phyloP scores from a whole-genome alignment of 176 grass and related monocot species.

The Stipa capillata region DNA sequence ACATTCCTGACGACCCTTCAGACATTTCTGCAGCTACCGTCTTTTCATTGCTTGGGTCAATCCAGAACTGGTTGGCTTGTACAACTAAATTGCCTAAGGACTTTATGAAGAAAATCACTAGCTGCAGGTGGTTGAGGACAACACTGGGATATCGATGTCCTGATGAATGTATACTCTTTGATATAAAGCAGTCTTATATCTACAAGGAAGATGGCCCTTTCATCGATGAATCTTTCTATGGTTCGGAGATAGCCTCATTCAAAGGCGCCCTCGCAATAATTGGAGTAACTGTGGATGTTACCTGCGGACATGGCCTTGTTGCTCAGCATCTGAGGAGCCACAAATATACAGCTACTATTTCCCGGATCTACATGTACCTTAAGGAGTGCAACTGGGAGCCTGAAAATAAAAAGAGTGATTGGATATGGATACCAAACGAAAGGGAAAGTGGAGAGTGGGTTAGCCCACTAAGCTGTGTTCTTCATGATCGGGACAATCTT shows the following conservation, averaged over 20 bases:
- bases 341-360: constrained; percentile 34
- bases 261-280: constrained; percentile 33
- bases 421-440: constrained; percentile 58
- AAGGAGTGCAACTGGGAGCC: constrained; percentile 31
- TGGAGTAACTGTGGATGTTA: constrained; percentile 36
- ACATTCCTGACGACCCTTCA: constrained; percentile 40
- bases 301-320: constrained; percentile 14
- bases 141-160: constrained; percentile 40
- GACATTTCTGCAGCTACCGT: constrained; percentile 6
- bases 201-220: constrained; percentile 48
- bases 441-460: constrained; percentile 43
- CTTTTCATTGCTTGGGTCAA: constrained; percentile 39
- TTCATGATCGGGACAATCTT: constrained; percentile 36
- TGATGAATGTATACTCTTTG: constrained; percentile 46
- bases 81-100: not conserved
- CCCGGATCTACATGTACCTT: constrained; percentile 52
- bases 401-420: constrained; percentile 3
- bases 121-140: constrained; percentile 55
- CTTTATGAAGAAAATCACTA: constrained; percentile 21
- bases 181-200: constrained; percentile 29
- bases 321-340: constrained; percentile 35
- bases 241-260: constrained; percentile 27
- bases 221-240: constrained; percentile 65
- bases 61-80: not conserved
- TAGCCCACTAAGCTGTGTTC: constrained; percentile 22